phyloP scores from a whole-genome alignment of 768 basidiomycete genomes.

The Rhodotorula babjevae region DNA sequence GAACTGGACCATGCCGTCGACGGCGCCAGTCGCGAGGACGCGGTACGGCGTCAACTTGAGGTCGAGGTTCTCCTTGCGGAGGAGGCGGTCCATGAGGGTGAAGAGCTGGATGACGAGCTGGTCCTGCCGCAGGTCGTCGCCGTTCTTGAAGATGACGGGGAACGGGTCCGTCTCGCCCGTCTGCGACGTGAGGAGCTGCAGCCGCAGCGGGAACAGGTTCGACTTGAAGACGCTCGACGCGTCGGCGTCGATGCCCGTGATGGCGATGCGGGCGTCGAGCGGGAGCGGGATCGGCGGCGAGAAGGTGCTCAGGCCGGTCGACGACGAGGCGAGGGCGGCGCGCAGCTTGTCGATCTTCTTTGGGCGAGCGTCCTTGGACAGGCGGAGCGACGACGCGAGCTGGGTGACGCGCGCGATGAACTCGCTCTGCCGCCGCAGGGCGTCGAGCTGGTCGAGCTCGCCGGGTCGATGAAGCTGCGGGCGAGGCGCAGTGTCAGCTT shows the following conservation, averaged over 20 bases:
- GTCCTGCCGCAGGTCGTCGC: conserved; percentile 97
- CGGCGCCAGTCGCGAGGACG: conserved; percentile 83
- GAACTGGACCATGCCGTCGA: conserved; percentile 94
- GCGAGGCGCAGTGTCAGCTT: no score
- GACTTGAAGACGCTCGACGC: conserved; percentile 97
- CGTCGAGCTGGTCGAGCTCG: conserved; percentile 73
- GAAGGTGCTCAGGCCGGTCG: conserved; percentile 75
- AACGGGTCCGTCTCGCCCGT: conserved; percentile 54
- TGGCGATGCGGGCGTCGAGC: conserved; percentile 75
- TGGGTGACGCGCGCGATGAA: conserved; percentile 79
- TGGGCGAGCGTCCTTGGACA: conserved; percentile 84
- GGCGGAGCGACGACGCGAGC: conserved; percentile 78
- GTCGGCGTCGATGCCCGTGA: conserved; percentile 82
- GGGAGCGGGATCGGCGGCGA: conserved; percentile 72
- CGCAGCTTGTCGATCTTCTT: conserved; percentile 97
- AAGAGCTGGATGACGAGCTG: conserved; percentile 98
- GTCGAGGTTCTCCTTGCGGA: conserved; percentile 92
- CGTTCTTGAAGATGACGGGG: conserved; percentile 96
- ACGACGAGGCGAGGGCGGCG: conserved; percentile 70
- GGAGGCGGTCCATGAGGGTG: conserved; percentile 89
- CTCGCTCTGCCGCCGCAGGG: conserved; percentile 86
- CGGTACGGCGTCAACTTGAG: conserved; percentile 84
- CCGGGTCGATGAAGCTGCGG: conserved; percentile 57
- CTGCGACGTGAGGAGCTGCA: conserved; percentile 82
- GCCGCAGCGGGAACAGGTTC: conserved; percentile 82